Evolutionary conservation across 2,329 filamentous ascomycete species (phyloP).

Genomic region (Penicillium sp.): DNA sequence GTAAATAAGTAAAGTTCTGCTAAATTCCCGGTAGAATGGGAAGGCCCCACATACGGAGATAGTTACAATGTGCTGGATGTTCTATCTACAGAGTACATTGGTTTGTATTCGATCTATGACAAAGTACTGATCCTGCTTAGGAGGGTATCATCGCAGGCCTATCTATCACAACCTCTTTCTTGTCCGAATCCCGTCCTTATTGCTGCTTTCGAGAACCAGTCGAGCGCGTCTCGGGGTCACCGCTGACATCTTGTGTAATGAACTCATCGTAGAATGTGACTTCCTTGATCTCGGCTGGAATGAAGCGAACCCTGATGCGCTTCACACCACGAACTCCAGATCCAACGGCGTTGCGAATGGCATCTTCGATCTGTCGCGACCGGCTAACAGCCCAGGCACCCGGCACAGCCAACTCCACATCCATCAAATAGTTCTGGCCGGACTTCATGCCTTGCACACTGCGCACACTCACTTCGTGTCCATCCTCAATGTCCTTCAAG

Average conservation of each 20-base stretch:
- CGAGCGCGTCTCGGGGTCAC: constrained; percentile 58
- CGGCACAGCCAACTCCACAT: constrained; percentile 80
- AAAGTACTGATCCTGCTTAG: constrained; percentile 11
- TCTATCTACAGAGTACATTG: neutral
- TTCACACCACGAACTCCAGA: constrained; percentile 77
- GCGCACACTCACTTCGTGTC: constrained; percentile 64
- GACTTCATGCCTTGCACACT: constrained; percentile 89
- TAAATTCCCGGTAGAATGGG: constrained; percentile 19
- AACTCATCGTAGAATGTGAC: constrained; percentile 73
- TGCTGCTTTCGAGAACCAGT: constrained; percentile 19
- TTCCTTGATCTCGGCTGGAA: constrained; percentile 60
- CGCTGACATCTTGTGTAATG: constrained; percentile 58
- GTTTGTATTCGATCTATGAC: constrained; percentile 19
- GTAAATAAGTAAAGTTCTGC: constrained; percentile 14
- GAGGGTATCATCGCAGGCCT: constrained; percentile 19
- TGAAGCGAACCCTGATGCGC: constrained; percentile 77
- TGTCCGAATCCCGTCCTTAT: neutral
- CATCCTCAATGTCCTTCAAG: constrained; percentile 53
- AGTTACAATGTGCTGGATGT: neutral
- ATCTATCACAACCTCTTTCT: neutral
- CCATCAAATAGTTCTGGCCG: constrained; percentile 92
- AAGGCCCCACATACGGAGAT: constrained; percentile 2
- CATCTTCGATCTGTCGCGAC: constrained; percentile 65
- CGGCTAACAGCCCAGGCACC: constrained; percentile 70
- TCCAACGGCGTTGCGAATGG: constrained; percentile 68